A percentile compares a stretch with the other conserved stretches of the same genome.
These are phyloP conservation scores for Petasospora fabianii DNA, from an alignment of 1,139 yeast genomes.

Conservation along the genomic window DNA sequence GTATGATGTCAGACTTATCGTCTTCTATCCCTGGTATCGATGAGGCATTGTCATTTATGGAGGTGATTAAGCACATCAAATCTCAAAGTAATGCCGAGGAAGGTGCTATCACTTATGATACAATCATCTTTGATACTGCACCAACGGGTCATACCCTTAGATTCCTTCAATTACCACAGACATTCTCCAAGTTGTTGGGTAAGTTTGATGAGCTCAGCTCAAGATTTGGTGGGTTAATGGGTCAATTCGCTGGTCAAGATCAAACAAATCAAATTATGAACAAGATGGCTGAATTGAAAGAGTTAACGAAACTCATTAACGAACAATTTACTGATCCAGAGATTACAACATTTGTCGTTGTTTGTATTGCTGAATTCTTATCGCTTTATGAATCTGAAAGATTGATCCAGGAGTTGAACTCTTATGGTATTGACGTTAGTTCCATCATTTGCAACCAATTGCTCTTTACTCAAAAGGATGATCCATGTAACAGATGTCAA, in stretches of 20 bases:
- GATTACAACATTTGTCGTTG: slow-evolving; percentile 93
- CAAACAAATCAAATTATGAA: slow-evolving; percentile 76
- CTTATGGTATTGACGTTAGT: slow-evolving; percentile 93
- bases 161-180: slow-evolving; percentile 89
- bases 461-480: slow-evolving; percentile 65
- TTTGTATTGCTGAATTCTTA: slow-evolving; percentile 93
- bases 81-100: slow-evolving; percentile 54
- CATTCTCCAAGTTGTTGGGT: slow-evolving; percentile 79
- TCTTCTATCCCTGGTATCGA: slow-evolving; percentile 97
- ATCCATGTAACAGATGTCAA: slow-evolving; percentile 83
- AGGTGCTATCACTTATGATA: slow-evolving; percentile 57
- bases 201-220: slow-evolving; percentile 86
- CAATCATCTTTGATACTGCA: slow-evolving; percentile 95
- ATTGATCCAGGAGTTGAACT: slow-evolving; percentile 91
- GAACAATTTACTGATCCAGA: slow-evolving; percentile 95
- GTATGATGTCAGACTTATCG: slow-evolving; percentile 87
- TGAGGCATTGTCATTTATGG: slow-evolving; percentile 96
- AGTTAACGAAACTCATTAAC: slow-evolving; percentile 81
- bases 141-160: slow-evolving; percentile 98
- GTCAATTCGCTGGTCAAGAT: slow-evolving; percentile 60
- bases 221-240: slow-evolving; percentile 87
- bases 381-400: slow-evolving; percentile 96
- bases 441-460: slow-evolving; percentile 94
- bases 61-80: slow-evolving; percentile 93
- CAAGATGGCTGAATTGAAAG: slow-evolving; percentile 80